A percentile compares a stretch with the other conserved stretches of the same genome.
Evolutionary conservation across 345 rosid genomes (phyloP).

Genomic region (Lepidium sativum): DNA sequence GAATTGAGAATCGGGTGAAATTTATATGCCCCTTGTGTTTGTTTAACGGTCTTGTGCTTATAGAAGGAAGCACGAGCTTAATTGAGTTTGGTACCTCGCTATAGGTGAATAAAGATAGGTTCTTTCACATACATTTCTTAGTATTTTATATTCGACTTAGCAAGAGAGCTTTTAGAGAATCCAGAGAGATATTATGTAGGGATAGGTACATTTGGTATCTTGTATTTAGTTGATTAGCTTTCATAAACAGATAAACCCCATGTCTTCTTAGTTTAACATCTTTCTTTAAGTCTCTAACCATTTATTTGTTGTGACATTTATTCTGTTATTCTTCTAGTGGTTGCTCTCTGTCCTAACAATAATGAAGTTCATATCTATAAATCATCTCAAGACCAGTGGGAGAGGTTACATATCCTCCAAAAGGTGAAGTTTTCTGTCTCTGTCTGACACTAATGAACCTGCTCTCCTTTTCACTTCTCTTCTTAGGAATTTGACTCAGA

Average conservation of each 20-base stretch:
- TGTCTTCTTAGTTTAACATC: not conserved
- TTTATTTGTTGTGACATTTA: not conserved
- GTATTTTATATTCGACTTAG: not conserved
- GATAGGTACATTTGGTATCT: not conserved
- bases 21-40: not conserved
- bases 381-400: constrained; percentile 71
- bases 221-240: not conserved
- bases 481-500: not conserved
- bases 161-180: not conserved
- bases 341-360: constrained; percentile 87
- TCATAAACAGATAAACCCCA: not conserved
- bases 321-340: constrained; percentile 45
- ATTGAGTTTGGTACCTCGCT: not conserved
- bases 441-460: not conserved
- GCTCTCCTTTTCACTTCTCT: not conserved
- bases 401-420: constrained; percentile 75
- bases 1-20: not conserved
- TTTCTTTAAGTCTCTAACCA: not conserved
- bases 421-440: constrained; percentile 37
- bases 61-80: not conserved
- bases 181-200: not conserved
- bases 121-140: not conserved
- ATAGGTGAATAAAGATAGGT: not conserved
- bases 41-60: not conserved
- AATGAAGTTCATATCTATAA: constrained; percentile 90